A percentile compares a stretch with the other conserved stretches of the same genome.
Conservation (phyloP, 2,329 filamentous ascomycete genomes). For the Xylaria arbuscula region DNA sequence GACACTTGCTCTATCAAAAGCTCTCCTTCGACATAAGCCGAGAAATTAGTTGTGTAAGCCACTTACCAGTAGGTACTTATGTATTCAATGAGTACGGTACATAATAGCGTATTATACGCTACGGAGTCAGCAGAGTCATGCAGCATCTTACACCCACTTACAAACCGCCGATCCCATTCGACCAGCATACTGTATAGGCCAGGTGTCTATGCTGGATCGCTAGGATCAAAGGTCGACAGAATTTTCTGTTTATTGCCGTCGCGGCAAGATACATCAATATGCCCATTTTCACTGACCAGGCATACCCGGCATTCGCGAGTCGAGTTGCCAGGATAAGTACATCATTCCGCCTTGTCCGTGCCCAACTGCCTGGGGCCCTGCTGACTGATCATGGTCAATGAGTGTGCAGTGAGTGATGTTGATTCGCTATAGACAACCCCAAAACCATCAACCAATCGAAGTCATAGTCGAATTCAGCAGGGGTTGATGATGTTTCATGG, state of each 20-base stretch:
- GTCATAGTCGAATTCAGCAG: conserved; percentile 8
- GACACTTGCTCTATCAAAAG: too few species aligned
- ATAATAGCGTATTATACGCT: neutral
- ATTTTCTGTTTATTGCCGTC: neutral
- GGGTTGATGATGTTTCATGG: conserved; percentile 32
- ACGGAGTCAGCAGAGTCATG: conserved; percentile 38
- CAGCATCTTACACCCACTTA: conserved; percentile 27
- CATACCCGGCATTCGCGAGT: neutral
- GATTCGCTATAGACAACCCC: conserved; percentile 12
- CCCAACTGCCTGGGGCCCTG: conserved; percentile 4
- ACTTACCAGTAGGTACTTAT: too few species aligned
- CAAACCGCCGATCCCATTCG: conserved; percentile 19
- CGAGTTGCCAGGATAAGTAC: neutral
- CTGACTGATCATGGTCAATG: conserved; percentile 26
- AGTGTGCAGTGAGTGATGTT: neutral
- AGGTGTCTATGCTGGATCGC: neutral
- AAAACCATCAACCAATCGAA: conserved; percentile 26
- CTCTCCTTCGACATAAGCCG: too few species aligned
- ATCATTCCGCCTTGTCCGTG: neutral
- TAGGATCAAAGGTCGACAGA: neutral
- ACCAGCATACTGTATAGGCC: conserved; percentile 4
- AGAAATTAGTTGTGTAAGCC: too few species aligned
- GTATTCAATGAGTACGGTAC: too few species aligned
- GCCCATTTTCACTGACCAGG: neutral
- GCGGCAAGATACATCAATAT: neutral